Base-by-base conservation (phyloP, 2,329 filamentous ascomycete genomes). In the Penicillium sp. region DNA sequence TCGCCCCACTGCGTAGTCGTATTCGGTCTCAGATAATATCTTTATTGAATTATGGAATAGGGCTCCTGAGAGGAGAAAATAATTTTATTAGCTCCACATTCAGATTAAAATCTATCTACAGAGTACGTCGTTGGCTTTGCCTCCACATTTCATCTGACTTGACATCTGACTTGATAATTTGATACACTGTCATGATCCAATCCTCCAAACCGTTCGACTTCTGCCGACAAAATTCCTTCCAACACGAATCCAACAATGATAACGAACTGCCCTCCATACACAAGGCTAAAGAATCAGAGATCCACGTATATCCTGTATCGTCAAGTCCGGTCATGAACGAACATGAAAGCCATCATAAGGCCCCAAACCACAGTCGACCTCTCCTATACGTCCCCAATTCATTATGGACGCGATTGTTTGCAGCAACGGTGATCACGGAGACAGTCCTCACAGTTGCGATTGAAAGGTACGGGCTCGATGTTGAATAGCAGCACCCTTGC, bases 381-480 rank as follows among this genome's bases (percentile, higher is more conserved):
- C 32, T 49, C 43, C 39, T 61, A 18, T 62, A 62, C 16, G 27
- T 62, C 18, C 60, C 60, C 4, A 55, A 62, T 5, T 58, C 60
- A 23, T 36, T 60, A 40, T 62, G 59, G 59, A 56, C 60, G 35
- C 60, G 59, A 35, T 43, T 50, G 16, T 62, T 62, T 36, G 55
- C 57, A 16, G 27, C 34, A 16, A 57, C 57, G 1, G 57, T 60
- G 13, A 44, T 62, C 14, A 49, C 47, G 7, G 60, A 62, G 41
- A 62, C 60, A 2, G 32, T 62, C 10, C 53, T 54, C 26, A 62
- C 60, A 14, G 59, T 61, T 9, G 59, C 45, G 13, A 61, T 62
- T 49, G 60, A 62, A 46, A 61, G 50, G 60, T 62, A 53, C 41
- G 49, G 35, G 30, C 19, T 35, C 47, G 27, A 32, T 18, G 41